Conservation (phyloP, 192 early-diverging fungal genomes). For the Jimgerdemannia flammicorona region DNA sequence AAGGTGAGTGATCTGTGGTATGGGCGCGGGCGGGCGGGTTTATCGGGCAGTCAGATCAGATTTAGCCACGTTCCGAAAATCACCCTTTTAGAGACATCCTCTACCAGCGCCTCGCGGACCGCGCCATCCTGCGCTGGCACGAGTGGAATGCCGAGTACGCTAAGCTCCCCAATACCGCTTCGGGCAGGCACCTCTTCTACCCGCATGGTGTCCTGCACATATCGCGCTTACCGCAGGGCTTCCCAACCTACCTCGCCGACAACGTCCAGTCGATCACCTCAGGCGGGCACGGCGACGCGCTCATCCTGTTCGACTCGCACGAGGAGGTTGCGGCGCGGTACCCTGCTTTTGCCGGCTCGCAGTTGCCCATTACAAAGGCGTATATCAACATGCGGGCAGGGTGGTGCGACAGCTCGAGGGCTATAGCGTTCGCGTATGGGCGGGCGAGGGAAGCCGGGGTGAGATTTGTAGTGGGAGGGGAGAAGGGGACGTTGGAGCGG, state of each 20-base stretch:
- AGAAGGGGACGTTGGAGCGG: slow-evolving; percentile 11
- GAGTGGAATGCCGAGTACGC: slow-evolving; percentile 22
- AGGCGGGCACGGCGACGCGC: neutral
- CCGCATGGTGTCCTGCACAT: slow-evolving; percentile 14
- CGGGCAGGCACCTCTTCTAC: slow-evolving; percentile 3
- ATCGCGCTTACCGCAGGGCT: neutral
- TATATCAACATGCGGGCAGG: slow-evolving; percentile 29
- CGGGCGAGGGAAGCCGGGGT: neutral
- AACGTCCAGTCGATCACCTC: neutral
- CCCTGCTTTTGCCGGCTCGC: slow-evolving; percentile 9
- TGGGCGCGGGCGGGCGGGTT: too few species aligned
- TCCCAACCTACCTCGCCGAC: neutral
- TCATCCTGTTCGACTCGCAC: neutral
- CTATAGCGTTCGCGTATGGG: slow-evolving; percentile 16
- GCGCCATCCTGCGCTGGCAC: slow-evolving; percentile 15
- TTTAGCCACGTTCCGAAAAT: too few species aligned
- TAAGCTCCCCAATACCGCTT: neutral
- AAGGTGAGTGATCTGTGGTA: neutral
- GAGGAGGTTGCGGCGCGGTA: slow-evolving; percentile 5
- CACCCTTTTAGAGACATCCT: neutral
- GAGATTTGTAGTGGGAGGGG: slow-evolving; percentile 13
- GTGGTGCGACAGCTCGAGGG: slow-evolving; percentile 28
- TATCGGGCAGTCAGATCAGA: too few species aligned
- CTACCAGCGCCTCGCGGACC: slow-evolving; percentile 14
- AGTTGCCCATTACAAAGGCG: slow-evolving; percentile 12